phyloP scores from a whole-genome alignment of 208 protist species.

The Novymonas esmeraldas region DNA sequence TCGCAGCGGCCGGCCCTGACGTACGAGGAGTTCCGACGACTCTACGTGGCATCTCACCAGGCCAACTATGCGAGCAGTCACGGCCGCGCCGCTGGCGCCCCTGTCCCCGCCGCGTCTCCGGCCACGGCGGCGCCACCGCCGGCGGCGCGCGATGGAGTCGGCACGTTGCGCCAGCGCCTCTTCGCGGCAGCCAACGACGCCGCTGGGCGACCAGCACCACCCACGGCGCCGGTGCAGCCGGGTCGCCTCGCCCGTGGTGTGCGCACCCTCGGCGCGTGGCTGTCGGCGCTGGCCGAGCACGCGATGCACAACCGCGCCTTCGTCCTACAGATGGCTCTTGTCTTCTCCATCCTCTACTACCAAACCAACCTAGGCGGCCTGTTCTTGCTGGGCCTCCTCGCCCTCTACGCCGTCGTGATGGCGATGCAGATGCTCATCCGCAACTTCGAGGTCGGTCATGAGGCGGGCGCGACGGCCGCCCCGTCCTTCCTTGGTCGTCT shows the following conservation, averaged over 20 bases:
- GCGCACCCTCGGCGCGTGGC: not conserved
- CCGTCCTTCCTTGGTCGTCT: constrained; percentile 24
- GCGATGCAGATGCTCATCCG: constrained; percentile 4
- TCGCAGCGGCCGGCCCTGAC: constrained; percentile 6
- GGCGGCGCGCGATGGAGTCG: not conserved
- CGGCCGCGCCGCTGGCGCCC: not conserved
- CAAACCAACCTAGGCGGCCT: not conserved
- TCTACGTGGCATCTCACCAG: constrained; percentile 17
- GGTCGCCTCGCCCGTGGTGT: not conserved
- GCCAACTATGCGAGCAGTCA: constrained; percentile 2
- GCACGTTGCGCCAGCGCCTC: not conserved
- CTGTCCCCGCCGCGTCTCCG: not conserved
- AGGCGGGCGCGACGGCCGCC: constrained; percentile 11
- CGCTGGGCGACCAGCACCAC: not conserved
- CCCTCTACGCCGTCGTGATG: not conserved
- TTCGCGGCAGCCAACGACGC: not conserved
- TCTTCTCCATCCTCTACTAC: constrained; percentile 13
- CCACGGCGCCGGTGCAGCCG: not conserved
- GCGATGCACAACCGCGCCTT: not conserved
- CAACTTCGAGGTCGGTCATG: constrained; percentile 17
- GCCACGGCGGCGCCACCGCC: not conserved
- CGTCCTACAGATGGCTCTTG: constrained; percentile 6
- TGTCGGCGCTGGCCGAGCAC: not conserved
- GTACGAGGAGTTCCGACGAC: constrained; percentile 27
- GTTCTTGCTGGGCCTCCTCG: not conserved